A percentile compares a stretch with the other conserved stretches of the same genome.
Evolutionary conservation across 495 filamentous ascomycete genomes (phyloP).

Genomic region (Neurospora sp.): DNA sequence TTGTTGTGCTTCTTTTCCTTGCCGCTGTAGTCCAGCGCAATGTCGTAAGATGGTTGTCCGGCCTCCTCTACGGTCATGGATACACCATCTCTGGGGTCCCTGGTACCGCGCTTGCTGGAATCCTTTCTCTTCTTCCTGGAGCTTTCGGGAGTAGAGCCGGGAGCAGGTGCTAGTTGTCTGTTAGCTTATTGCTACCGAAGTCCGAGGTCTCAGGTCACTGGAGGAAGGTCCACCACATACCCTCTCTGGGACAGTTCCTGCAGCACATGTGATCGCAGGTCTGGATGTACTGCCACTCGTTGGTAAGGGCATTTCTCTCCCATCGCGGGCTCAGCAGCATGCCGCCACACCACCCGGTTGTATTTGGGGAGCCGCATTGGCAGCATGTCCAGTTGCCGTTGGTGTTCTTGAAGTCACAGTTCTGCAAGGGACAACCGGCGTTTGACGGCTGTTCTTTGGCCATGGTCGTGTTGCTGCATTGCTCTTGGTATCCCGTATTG

Average conservation of each 20-base stretch:
- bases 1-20: constrained; percentile 1
- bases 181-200: background rate
- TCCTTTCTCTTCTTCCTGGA: constrained; percentile 7
- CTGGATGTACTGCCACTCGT: constrained; percentile 25
- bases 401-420: constrained; percentile 30
- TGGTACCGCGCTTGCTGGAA: constrained; percentile 6
- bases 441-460: constrained; percentile 27
- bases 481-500: constrained; percentile 30
- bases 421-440: constrained; percentile 27
- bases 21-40: constrained; percentile 15
- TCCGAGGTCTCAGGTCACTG: background rate
- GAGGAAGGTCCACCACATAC: constrained; percentile 12
- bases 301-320: constrained; percentile 27
- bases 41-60: constrained; percentile 7
- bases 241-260: constrained; percentile 25
- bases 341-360: constrained; percentile 30
- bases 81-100: background rate
- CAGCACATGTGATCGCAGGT: constrained; percentile 36
- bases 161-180: background rate
- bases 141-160: constrained; percentile 2
- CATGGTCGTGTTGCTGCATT: constrained; percentile 31
- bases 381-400: constrained; percentile 35
- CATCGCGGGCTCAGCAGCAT: constrained; percentile 13
- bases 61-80: background rate
- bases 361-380: constrained; percentile 30